These are phyloP conservation scores for Epichloe coenophiala DNA, from an alignment of 2,329 filamentous ascomycete genomes.

Conservation along the genomic window DNA sequence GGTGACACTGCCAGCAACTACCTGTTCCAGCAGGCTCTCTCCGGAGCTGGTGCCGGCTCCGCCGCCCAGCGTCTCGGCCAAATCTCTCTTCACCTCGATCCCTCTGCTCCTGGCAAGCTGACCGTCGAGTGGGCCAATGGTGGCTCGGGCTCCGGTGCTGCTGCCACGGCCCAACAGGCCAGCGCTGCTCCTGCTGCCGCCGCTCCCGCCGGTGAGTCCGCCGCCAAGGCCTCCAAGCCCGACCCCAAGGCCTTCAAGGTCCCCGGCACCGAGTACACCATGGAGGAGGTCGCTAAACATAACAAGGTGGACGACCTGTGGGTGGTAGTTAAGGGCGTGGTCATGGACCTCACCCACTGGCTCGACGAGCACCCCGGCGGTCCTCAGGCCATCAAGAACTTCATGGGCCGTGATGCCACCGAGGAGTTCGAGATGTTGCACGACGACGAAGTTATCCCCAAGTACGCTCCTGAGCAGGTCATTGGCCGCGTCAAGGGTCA, in stretches of 20 bases:
- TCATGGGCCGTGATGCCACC: constrained; percentile 92
- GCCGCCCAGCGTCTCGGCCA: constrained; percentile 80
- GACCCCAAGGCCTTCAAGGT: constrained; percentile 65
- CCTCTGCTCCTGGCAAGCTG: constrained; percentile 76
- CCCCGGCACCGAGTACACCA: constrained; percentile 80
- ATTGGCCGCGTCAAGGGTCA: constrained; percentile 92
- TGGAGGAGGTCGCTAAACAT: constrained; percentile 96
- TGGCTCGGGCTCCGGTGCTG: constrained; percentile 23
- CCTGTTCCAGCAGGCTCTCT: constrained; percentile 84
- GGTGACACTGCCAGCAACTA: constrained; percentile 92
- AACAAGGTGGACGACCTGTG: constrained; percentile 97
- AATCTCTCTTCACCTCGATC: constrained; percentile 96
- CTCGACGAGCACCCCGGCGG: constrained; percentile 96
- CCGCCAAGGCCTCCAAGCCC: constrained; percentile 19
- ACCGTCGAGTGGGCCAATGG: constrained; percentile 77
- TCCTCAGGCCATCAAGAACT: constrained; percentile 92
- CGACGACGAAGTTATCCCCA: constrained; percentile 97
- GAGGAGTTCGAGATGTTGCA: constrained; percentile 98
- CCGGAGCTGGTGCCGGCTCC: constrained; percentile 39
- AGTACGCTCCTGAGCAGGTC: constrained; percentile 88
- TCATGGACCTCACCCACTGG: constrained; percentile 92
- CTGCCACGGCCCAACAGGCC: constrained; percentile 25
- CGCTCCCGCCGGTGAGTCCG: constrained; percentile 24
- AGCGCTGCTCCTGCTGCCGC: constrained; percentile 24
- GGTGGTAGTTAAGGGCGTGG: constrained; percentile 97